Evolutionary conservation across 371 early-diverging fungal genomes (phyloP), one percentile per base, ranked within the genome.

Genomic region (Mortierella sp.): DNA sequence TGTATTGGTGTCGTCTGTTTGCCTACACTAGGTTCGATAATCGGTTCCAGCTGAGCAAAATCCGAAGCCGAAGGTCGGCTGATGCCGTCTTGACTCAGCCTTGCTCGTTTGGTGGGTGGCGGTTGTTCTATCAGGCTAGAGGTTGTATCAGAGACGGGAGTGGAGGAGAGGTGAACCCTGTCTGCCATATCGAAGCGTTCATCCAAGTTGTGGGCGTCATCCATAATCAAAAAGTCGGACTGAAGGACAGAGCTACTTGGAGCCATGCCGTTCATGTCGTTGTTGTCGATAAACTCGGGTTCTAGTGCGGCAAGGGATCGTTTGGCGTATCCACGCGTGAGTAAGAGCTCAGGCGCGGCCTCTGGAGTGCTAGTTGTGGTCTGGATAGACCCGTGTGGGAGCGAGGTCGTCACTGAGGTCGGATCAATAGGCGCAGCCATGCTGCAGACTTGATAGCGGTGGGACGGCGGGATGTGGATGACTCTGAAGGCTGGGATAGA

Each of bases 251-350:
- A 70, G 51, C 71, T 70, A 18, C 62, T 59, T 4, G 77, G 80
- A 4, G 75, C 81, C 59, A 62, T 56, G 15, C 53, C 81, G 61
- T 75, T 70, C 57, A 64, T 60, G 37, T 74, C 74, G 53, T 74
- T 72, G 60, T 26, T 68, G 53, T 81, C 81, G 26, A 67, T 68
- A 43, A 70, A 70, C 25, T 74, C 81, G 26, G 73, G 14, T 50
- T 63, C 80, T 4, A 63, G 48, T 2, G 71, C 72, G 11, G 75
- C 70, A n/a, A 64, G 56, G 56, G 71, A 68, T 4, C 72, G 72
- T 44, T 68, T 72, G 4, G 46, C 12, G 19, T 60, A 66, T 19
- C 55, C 62, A 23, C 61, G 68, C 37, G 63, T 63, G 37, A 68
- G 63, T 16, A 67, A 23, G 62, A 44, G 25, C 59, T 72, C 70